A percentile compares a stretch with the other conserved stretches of the same genome.
Evolutionary conservation across 192 early-diverging fungal genomes (phyloP).

Genomic region (Dissophora globulifera): DNA sequence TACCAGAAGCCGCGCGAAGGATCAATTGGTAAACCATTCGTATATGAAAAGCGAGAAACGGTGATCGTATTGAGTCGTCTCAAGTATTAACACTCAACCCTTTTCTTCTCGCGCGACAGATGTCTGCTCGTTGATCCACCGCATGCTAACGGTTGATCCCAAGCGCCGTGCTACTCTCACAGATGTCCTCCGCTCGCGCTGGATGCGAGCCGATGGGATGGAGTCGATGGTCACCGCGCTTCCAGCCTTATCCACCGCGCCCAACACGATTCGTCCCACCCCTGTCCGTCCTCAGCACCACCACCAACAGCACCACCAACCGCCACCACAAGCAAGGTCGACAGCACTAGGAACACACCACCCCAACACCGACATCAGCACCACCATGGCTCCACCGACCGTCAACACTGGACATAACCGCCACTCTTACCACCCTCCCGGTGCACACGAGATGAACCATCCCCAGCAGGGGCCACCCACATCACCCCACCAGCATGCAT

Average conservation of each 20-base stretch:
- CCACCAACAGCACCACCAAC: no score
- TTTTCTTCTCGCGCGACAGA: slow-evolving; percentile 37
- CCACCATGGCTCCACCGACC: slow-evolving; percentile 17
- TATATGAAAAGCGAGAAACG: no score
- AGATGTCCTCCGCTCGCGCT: slow-evolving; percentile 64
- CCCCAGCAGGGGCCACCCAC: slow-evolving; percentile 10
- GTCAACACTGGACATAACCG: slow-evolving; percentile 22
- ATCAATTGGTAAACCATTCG: slow-evolving; percentile 27
- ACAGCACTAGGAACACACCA: slow-evolving; percentile 26
- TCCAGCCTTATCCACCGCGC: slow-evolving; percentile 27
- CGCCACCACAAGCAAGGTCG: slow-evolving; percentile 27
- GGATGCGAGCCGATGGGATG: slow-evolving; percentile 56
- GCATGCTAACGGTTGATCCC: slow-evolving; percentile 63
- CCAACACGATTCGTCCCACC: slow-evolving; percentile 17
- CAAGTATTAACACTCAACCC: no score
- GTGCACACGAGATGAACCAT: slow-evolving; percentile 1
- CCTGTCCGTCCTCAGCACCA: slow-evolving; percentile 16
- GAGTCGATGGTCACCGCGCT: slow-evolving; percentile 25
- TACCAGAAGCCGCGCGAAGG: slow-evolving; percentile 61
- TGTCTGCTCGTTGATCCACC: slow-evolving; percentile 60
- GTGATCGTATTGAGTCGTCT: no score
- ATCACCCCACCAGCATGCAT: slow-evolving; percentile 3
- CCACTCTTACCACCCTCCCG: slow-evolving; percentile 42
- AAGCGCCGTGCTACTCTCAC: slow-evolving; percentile 65
- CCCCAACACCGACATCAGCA: slow-evolving; percentile 44